Evolutionary conservation across 2,329 filamentous ascomycete species (phyloP).

Genomic region (Dryadomyces quercivorus): DNA sequence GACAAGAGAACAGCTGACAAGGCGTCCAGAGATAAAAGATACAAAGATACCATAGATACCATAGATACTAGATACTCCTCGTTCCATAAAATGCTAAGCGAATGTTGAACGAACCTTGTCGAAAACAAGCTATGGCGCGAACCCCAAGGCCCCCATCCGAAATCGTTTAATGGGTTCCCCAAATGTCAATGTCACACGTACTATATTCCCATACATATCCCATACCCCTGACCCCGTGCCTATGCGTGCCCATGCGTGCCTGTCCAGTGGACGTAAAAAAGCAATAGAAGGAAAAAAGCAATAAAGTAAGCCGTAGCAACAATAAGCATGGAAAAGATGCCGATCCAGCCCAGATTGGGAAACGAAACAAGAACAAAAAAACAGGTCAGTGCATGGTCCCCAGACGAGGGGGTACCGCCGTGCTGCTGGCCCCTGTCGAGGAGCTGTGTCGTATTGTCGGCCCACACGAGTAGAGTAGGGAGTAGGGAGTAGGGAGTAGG

Average conservation of each 20-base stretch:
- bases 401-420: background rate
- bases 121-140: background rate
- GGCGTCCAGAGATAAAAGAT: background rate
- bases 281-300: background rate
- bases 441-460: background rate
- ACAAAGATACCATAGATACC: no score
- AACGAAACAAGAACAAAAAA: no score
- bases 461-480: no score
- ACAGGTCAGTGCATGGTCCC: background rate
- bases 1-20: background rate
- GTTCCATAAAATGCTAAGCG: background rate
- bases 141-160: background rate
- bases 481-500: constrained; percentile 35
- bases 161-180: background rate
- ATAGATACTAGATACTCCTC: background rate
- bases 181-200: background rate
- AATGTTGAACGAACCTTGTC: background rate
- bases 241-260: background rate
- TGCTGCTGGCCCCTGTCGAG: background rate
- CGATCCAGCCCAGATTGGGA: background rate
- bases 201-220: background rate
- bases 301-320: background rate
- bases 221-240: background rate
- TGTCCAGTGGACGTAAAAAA: background rate
- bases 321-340: background rate